These are phyloP conservation scores for Colletotrichum cordylinicola DNA, from an alignment of 2,329 filamentous ascomycete species.

Conservation along the genomic window DNA sequence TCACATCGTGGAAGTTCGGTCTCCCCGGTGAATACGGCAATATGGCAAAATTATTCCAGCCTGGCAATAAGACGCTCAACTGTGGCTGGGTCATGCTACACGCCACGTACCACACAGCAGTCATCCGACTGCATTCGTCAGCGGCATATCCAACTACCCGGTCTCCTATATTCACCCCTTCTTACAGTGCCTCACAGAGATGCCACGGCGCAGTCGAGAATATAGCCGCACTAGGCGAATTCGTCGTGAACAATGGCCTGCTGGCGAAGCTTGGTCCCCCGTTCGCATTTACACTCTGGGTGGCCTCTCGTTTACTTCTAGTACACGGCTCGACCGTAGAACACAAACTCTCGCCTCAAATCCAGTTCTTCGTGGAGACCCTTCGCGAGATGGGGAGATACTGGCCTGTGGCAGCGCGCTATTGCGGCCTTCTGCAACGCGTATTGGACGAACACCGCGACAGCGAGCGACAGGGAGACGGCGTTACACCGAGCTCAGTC, in stretches of 20 bases:
- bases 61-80: conserved; percentile 72
- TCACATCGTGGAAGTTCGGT: conserved; percentile 84
- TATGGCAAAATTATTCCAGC: conserved; percentile 78
- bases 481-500: conserved; percentile 81
- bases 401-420: conserved; percentile 86
- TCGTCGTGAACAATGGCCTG: conserved; percentile 77
- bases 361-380: conserved; percentile 82
- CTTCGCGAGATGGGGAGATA: conserved; percentile 80
- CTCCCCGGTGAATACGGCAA: conserved; percentile 86
- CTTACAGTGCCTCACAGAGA: conserved; percentile 82
- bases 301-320: conserved; percentile 83
- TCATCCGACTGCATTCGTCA: conserved; percentile 90
- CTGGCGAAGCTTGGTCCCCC: conserved; percentile 84
- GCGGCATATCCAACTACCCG: conserved; percentile 90
- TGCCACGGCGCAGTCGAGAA: conserved; percentile 85
- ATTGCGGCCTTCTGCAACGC: conserved; percentile 78
- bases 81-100: conserved; percentile 92
- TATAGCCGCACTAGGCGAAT: conserved; percentile 78
- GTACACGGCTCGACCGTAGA: conserved; percentile 92
- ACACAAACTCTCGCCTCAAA: conserved; percentile 79
- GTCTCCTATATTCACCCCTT: conserved; percentile 88
- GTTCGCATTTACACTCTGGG: conserved; percentile 93
- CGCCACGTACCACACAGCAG: conserved; percentile 86
- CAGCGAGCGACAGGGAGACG: conserved; percentile 75
- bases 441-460: conserved; percentile 88